phyloP scores from a whole-genome alignment of 257 asterid species.

The Oldenlandia corymbosa region DNA sequence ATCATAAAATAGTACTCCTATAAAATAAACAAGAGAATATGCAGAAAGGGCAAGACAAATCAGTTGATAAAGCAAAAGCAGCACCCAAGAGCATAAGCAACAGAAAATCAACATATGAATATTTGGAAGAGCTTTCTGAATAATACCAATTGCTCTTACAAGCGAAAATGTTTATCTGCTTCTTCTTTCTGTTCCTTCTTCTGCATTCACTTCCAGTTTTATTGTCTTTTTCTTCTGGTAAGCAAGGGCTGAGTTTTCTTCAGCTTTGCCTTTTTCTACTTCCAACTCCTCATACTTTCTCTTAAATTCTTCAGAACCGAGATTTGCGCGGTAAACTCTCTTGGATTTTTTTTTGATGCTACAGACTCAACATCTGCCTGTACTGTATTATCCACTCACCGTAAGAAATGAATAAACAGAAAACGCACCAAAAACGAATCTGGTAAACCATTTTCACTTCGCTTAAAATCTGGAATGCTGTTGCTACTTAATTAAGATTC shows the following conservation, averaged over 20 bases:
- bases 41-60: background rate
- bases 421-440: background rate
- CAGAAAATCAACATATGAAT: background rate
- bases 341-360: slow-evolving; percentile 89
- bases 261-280: slow-evolving; percentile 75
- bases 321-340: slow-evolving; percentile 78
- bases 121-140: background rate
- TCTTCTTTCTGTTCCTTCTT: slow-evolving; percentile 97
- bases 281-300: slow-evolving; percentile 79
- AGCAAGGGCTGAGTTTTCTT: slow-evolving; percentile 90
- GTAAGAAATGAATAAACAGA: background rate
- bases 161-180: slow-evolving; percentile 85
- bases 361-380: slow-evolving; percentile 99
- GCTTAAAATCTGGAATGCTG: background rate
- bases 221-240: slow-evolving; percentile 86
- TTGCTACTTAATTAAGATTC: background rate
- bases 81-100: background rate
- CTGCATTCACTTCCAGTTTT: slow-evolving; percentile 73
- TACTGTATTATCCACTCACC: slow-evolving; percentile 3
- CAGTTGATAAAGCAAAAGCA: background rate
- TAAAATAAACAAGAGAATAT: no score
- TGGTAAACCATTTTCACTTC: background rate
- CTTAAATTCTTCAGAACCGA: slow-evolving; percentile 90
- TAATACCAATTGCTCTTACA: slow-evolving; percentile 82
- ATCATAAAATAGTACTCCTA: background rate